These are phyloP conservation scores for Gaeumannomyces sp. DNA, from an alignment of 2,329 filamentous ascomycete species.

Conservation along the genomic window DNA sequence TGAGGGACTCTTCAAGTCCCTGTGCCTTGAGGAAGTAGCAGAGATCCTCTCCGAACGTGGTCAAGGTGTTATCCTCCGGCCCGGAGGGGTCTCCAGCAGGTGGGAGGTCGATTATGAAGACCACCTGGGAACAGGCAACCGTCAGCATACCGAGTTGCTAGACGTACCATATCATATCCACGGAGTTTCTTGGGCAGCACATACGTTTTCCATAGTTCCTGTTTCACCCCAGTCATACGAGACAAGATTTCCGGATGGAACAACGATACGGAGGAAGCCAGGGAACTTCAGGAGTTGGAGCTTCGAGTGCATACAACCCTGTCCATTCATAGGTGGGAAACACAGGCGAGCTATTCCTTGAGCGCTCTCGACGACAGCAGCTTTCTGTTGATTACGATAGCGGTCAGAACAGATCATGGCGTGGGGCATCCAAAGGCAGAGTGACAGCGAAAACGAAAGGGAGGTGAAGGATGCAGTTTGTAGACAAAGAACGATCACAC, in stretches of 20 bases:
- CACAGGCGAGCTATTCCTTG: conserved; percentile 50
- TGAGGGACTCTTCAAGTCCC: conserved; percentile 56
- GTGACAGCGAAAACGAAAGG: neutral
- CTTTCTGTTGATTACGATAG: conserved; percentile 31
- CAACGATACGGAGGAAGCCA: conserved; percentile 66
- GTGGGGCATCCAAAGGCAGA: neutral
- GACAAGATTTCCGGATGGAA: conserved; percentile 83
- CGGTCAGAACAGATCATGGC: neutral
- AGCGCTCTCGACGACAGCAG: conserved; percentile 41
- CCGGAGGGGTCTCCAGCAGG: conserved; percentile 27
- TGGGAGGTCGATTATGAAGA: conserved; percentile 91
- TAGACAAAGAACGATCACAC: conserved; percentile 25
- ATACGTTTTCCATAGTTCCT: conserved; percentile 77
- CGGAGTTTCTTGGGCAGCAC: conserved; percentile 15
- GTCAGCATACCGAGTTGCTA: conserved; percentile 3
- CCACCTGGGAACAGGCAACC: conserved; percentile 45
- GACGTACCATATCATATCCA: neutral
- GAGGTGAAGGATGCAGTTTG: neutral
- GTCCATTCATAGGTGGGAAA: conserved; percentile 74
- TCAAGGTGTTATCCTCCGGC: conserved; percentile 23
- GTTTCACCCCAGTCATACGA: conserved; percentile 85
- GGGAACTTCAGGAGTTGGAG: conserved; percentile 81
- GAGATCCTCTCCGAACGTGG: conserved; percentile 64
- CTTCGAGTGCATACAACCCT: conserved; percentile 87
- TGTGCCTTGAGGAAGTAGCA: conserved; percentile 63